phyloP scores from a whole-genome alignment of 139 green algal species.

The Micromonas commoda region DNA sequence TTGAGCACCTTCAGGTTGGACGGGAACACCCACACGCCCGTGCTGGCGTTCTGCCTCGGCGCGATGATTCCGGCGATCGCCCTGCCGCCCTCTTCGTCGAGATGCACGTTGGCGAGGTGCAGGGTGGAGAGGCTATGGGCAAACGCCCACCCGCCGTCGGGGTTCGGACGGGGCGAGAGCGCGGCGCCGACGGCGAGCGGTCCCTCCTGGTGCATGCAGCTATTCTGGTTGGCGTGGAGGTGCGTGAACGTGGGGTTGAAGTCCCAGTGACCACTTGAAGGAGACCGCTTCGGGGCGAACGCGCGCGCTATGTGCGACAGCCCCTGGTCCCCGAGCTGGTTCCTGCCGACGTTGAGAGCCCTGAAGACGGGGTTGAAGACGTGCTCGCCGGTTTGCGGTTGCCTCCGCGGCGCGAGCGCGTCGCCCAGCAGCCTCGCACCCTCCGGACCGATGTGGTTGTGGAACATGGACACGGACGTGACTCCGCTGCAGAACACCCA shows the following conservation, averaged over 20 bases:
- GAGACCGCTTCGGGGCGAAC: neutral
- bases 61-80: neutral
- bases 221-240: neutral
- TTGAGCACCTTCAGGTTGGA: neutral
- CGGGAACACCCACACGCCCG: neutral
- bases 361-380: neutral
- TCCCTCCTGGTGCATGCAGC: neutral
- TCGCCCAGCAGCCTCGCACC: neutral
- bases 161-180: neutral
- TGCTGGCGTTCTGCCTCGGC: neutral
- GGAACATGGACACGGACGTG: neutral
- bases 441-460: neutral
- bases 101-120: neutral
- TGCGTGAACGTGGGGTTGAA: neutral
- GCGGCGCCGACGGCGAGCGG: neutral
- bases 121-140: neutral
- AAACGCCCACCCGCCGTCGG: neutral
- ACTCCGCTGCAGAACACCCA: neutral
- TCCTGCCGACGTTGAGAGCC: neutral
- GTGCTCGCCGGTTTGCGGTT: neutral
- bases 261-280: neutral
- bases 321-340: neutral
- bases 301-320: neutral
- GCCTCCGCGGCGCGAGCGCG: neutral
- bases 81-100: neutral